These are phyloP conservation scores for Geopyxis carbonaria DNA, from an alignment of 495 filamentous ascomycete species.

Conservation along the genomic window DNA sequence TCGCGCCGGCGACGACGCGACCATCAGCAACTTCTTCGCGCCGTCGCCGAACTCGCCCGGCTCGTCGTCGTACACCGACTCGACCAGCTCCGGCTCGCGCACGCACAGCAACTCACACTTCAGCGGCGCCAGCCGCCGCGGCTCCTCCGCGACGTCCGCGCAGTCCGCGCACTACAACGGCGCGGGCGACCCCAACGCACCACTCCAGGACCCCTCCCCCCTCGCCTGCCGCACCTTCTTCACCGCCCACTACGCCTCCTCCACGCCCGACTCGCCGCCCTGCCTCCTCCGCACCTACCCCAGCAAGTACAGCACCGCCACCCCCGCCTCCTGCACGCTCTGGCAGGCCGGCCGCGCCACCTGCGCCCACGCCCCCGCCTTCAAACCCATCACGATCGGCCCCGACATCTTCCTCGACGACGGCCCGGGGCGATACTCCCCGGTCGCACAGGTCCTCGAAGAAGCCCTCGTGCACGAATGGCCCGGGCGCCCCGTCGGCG, in stretches of 20 bases:
- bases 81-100: no score
- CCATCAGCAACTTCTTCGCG: background rate
- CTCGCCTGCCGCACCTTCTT: constrained; percentile 30
- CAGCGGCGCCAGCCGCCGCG: no score
- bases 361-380: constrained; percentile 73
- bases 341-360: constrained; percentile 95
- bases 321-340: constrained; percentile 76
- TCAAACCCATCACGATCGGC: constrained; percentile 90
- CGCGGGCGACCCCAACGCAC: constrained; percentile 13
- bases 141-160: no score
- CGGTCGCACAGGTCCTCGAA: constrained; percentile 66
- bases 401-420: constrained; percentile 89
- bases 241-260: constrained; percentile 79
- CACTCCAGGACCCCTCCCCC: constrained; percentile 7
- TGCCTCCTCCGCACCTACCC: constrained; percentile 82
- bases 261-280: constrained; percentile 41
- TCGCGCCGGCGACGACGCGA: background rate
- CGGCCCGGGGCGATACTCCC: constrained; percentile 81
- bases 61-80: no score
- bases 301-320: constrained; percentile 70
- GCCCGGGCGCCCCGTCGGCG: constrained; percentile 81
- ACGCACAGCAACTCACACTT: no score
- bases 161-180: no score
- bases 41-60: background rate
- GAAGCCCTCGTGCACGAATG: constrained; percentile 88